Conservation (phyloP, 208 protist species). For the Leishmania mexicana region DNA sequence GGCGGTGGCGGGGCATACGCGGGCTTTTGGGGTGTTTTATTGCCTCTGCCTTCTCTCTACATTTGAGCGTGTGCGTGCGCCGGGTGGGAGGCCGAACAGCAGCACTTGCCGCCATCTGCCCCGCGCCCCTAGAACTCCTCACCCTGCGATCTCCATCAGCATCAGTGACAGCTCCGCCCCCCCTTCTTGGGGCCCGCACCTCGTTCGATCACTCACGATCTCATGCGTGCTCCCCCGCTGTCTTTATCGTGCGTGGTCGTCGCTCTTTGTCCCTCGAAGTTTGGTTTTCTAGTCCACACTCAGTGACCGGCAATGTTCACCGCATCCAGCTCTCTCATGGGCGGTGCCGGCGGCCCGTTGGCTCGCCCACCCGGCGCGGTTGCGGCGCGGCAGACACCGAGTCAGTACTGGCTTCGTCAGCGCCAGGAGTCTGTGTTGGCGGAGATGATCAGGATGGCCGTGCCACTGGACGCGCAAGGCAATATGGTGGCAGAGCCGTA, state of each 20-base stretch:
- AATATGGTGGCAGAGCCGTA: slow-evolving; percentile 33
- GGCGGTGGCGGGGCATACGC: neutral
- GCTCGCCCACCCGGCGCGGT: neutral
- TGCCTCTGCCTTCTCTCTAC: slow-evolving; percentile 8
- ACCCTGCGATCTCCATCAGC: neutral
- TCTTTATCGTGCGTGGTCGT: neutral
- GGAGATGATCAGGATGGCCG: slow-evolving; percentile 71
- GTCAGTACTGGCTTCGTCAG: slow-evolving; percentile 67
- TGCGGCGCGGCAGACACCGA: neutral
- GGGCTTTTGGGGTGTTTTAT: neutral
- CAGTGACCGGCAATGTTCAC: slow-evolving; percentile 2
- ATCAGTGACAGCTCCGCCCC: neutral
- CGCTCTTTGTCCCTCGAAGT: neutral
- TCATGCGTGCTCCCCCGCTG: neutral
- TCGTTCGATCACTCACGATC: neutral
- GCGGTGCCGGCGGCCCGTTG: neutral
- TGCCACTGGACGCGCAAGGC: slow-evolving; percentile 58
- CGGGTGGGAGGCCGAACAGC: neutral
- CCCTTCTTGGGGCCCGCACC: neutral
- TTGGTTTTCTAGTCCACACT: neutral
- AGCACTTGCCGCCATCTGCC: neutral
- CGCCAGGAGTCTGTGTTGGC: slow-evolving; percentile 68
- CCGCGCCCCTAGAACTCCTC: neutral
- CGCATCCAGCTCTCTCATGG: slow-evolving; percentile 1
- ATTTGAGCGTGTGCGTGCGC: neutral